Evolutionary conservation across 129 eudicot genomes (phyloP), one percentile per base, ranked within the genome.

Genomic region (Glebionis coronaria): DNA sequence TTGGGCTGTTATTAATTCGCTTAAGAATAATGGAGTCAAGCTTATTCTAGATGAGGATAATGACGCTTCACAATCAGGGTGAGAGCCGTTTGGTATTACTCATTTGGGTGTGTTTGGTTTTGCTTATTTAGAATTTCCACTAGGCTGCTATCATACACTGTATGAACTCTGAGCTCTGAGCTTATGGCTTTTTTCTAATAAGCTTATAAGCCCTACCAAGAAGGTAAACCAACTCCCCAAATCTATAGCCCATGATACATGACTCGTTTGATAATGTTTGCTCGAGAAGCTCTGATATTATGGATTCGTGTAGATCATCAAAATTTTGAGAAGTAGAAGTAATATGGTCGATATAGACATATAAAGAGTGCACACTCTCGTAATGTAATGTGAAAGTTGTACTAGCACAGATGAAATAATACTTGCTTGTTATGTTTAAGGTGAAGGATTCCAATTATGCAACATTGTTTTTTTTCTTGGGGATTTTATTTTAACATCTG

Each of bases 1-100:
- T 3, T 84, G 95, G 95, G 81, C 90, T 63, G 63, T 87, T 46
- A 87, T 85, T 1, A 77, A 85, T 77, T 58, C 85, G 1, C 78
- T 85, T 3, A 82, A 82, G 54, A 71, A 63, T 79, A 79, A 84
- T 50, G 95, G 95, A 31, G 76, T 87, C 19, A 84, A 81, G 28
- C 78, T 87, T 42, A 63, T 84, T 47, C 64, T 85, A 29, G 90
- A 84, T 54, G 79, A 76, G 23, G 78, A 71, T 61, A 72, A 80
- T 50, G 81, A 68, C 52, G 25, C 59, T 15, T 82, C 71, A 40
- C 69, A 18, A 14, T 70, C 79, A 19, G 58, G 67, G 73, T 61
- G 67, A 59, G 60, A 19, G 57, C 11, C 49, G n/a, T 67, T 19
- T 14, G 63, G 2, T 58, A 13, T 57, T 57, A 23, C 12, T 70